These are phyloP conservation scores for Pseudotsuga menziesii DNA, from an alignment of 75 land plant genomes.

Conservation along the genomic window DNA sequence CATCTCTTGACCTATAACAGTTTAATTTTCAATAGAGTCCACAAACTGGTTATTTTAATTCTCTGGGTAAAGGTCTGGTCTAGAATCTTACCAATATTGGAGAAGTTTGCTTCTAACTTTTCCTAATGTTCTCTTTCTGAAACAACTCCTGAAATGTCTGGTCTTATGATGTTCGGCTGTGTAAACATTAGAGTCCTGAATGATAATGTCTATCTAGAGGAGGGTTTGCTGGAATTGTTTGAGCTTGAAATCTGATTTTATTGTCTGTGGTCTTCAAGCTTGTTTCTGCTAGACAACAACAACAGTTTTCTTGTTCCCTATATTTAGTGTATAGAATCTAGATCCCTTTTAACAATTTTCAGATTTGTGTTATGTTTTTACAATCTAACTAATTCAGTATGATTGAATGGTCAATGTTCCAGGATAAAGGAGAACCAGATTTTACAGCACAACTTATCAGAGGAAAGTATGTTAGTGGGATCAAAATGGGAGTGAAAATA, in stretches of 20 bases:
- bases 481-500: conserved; percentile 2
- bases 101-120: not conserved
- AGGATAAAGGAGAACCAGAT: conserved; percentile 7
- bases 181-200: not conserved
- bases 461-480: conserved; percentile 10
- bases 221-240: not conserved
- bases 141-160: not conserved
- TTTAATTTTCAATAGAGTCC: not conserved
- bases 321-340: not conserved
- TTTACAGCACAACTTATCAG: conserved; percentile 7
- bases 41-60: not conserved
- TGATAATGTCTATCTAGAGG: not conserved
- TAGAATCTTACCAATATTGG: not conserved
- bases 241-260: not conserved
- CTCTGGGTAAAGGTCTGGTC: not conserved
- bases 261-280: not conserved
- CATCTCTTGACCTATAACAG: not conserved
- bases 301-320: not conserved
- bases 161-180: not conserved
- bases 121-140: not conserved
- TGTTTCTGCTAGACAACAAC: not conserved
- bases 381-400: not conserved
- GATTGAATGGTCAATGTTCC: not conserved
- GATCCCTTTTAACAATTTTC: not conserved
- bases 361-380: not conserved